phyloP scores from a whole-genome alignment of 2,329 filamentous ascomycete species.

The Coniochaeta pulveracea region DNA sequence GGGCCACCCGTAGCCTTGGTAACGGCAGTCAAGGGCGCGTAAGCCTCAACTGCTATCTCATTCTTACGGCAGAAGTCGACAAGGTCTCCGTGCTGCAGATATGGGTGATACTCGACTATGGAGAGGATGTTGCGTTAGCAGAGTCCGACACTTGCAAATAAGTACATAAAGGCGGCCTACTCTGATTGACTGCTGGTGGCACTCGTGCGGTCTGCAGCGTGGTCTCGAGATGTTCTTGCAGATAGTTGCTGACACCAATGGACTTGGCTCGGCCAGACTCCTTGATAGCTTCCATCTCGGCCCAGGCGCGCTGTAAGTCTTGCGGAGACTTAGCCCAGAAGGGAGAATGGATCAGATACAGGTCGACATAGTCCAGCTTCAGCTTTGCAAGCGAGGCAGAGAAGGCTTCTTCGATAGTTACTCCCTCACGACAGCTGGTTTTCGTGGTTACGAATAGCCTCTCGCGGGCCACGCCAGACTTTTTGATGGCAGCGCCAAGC shows the following conservation, averaged over 20 bases:
- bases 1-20: constrained; percentile 39
- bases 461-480: constrained; percentile 50
- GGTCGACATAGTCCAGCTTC: constrained; percentile 59
- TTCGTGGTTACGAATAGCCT: constrained; percentile 56
- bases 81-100: constrained; percentile 53
- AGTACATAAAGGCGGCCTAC: no score
- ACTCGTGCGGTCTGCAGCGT: constrained; percentile 48
- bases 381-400: constrained; percentile 51
- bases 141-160: no score
- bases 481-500: constrained; percentile 60
- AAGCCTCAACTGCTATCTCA: constrained; percentile 44
- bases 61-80: constrained; percentile 45
- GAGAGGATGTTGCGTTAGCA: no score
- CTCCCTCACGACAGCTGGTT: constrained; percentile 7
- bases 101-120: constrained; percentile 73
- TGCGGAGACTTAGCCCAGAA: constrained; percentile 35
- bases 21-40: constrained; percentile 41
- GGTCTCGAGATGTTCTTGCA: constrained; percentile 40
- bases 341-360: constrained; percentile 54
- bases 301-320: constrained; percentile 48
- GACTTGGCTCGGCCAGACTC: constrained; percentile 52
- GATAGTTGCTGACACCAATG: constrained; percentile 72
- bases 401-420: constrained; percentile 38
- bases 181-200: constrained; percentile 64
- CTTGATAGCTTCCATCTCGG: constrained; percentile 53